A percentile compares a stretch with the other conserved stretches of the same genome.
phyloP scores from a whole-genome alignment of 352 stramenopile genomes.

The Pythium chondricola region DNA sequence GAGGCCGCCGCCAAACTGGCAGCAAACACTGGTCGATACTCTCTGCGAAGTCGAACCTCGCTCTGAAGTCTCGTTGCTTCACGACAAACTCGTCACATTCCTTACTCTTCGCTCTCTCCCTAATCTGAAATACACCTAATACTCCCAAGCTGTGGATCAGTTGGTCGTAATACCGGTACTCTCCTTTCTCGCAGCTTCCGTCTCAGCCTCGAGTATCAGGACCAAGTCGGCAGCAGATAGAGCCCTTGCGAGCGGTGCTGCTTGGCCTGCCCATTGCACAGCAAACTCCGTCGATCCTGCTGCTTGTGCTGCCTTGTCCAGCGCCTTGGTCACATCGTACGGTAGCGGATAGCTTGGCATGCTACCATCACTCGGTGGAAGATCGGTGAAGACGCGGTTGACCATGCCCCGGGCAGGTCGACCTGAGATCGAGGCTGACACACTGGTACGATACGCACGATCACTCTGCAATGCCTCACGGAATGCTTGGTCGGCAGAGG shows the following conservation, averaged over 20 bases:
- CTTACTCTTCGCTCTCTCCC: too few relatives aligned
- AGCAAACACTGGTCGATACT: slow-evolving; percentile 29
- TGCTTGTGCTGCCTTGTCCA: slow-evolving; percentile 6
- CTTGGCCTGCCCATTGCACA: slow-evolving; percentile 18
- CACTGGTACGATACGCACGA: slow-evolving; percentile 17
- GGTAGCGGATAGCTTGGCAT: slow-evolving; percentile 19
- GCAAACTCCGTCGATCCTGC: slow-evolving; percentile 15
- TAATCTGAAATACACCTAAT: too few relatives aligned
- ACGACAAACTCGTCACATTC: too few relatives aligned
- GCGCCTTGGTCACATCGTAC: slow-evolving; percentile 12
- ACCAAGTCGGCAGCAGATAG: slow-evolving; percentile 10
- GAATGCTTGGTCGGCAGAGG: slow-evolving; percentile 25
- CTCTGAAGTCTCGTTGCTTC: neutral
- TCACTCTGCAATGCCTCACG: slow-evolving; percentile 20
- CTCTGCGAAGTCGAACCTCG: slow-evolving; percentile 16
- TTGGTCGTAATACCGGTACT: too few relatives aligned
- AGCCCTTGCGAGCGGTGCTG: slow-evolving; percentile 29
- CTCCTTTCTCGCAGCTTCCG: neutral
- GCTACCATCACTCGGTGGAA: slow-evolving; percentile 5
- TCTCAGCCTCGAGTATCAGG: slow-evolving; percentile 3
- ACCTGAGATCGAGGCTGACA: slow-evolving; percentile 30
- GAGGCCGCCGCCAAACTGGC: slow-evolving; percentile 40
- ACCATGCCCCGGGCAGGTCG: slow-evolving; percentile 38
- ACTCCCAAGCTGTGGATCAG: too few relatives aligned
- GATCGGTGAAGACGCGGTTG: slow-evolving; percentile 29